phyloP scores from a whole-genome alignment of 371 early-diverging fungal species.

The Actinomortierella ambigua region DNA sequence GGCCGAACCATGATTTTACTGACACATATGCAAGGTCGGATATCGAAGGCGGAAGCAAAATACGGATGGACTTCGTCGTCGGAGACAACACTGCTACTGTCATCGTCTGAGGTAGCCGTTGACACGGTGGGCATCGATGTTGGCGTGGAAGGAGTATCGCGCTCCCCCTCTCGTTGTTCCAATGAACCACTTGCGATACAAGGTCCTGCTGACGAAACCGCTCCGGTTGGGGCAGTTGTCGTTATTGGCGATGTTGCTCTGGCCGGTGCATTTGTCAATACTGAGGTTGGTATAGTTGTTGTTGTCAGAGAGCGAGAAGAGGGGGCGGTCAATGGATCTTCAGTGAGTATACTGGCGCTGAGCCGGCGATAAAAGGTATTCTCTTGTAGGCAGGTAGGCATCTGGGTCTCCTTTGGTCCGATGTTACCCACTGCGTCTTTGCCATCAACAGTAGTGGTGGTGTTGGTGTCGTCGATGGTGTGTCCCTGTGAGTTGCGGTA shows the following conservation, averaged over 20 bases:
- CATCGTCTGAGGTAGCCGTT: background rate
- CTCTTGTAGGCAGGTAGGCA: background rate
- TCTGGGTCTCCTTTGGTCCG: background rate
- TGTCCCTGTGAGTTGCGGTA: no score
- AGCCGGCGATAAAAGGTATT: no score
- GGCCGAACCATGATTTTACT: background rate
- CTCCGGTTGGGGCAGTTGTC: background rate
- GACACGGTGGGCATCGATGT: background rate
- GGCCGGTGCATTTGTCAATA: background rate
- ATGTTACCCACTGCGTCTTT: background rate
- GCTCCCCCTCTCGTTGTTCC: background rate
- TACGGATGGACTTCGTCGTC: slow-evolving; percentile 20
- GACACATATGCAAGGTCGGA: background rate
- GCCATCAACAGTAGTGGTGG: background rate
- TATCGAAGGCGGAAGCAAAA: slow-evolving; percentile 11
- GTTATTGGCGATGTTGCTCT: background rate
- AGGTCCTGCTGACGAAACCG: background rate
- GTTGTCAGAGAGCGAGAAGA: background rate
- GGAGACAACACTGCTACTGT: background rate
- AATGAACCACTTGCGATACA: background rate
- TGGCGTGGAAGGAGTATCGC: background rate
- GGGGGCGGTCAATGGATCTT: no score
- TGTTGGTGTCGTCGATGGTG: background rate
- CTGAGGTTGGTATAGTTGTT: background rate
- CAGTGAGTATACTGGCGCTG: no score